These are phyloP conservation scores for Plasmodium chabaudi DNA, from an alignment of 169 alveolate species.

Conservation along the genomic window DNA sequence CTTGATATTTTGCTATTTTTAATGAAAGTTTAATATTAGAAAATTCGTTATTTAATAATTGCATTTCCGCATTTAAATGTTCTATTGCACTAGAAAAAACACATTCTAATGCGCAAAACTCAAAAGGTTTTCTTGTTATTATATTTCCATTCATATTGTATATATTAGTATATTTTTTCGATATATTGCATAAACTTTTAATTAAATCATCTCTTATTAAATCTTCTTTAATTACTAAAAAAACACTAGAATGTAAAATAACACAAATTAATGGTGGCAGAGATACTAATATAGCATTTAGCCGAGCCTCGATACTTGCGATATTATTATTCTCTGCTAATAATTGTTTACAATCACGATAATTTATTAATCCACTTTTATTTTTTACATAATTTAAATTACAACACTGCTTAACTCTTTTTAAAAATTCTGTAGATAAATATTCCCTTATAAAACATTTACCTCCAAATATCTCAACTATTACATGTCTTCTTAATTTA, in stretches of 20 bases:
- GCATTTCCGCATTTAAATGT: conserved; percentile 80
- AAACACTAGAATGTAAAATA: conserved; percentile 79
- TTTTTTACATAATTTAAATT: conserved; percentile 67
- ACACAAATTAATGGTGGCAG: conserved; percentile 83
- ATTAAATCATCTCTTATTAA: conserved; percentile 84
- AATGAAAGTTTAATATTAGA: conserved; percentile 73
- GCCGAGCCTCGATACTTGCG: conserved; percentile 87
- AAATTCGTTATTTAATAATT: conserved; percentile 57
- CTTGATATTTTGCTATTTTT: conserved; percentile 75
- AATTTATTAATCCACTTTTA: conserved; percentile 84
- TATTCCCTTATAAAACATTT: conserved; percentile 73
- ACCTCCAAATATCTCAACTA: conserved; percentile 71
- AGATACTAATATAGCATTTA: conserved; percentile 87
- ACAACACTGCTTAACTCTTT: conserved; percentile 72
- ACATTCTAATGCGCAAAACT: conserved; percentile 88
- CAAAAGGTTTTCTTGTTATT: conserved; percentile 84
- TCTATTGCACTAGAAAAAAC: conserved; percentile 85
- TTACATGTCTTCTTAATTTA: conserved; percentile 71
- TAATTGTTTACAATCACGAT: conserved; percentile 89
- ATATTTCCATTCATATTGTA: conserved; percentile 43
- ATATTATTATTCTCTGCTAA: conserved; percentile 87
- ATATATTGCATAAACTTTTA: conserved; percentile 79
- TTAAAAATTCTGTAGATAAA: conserved; percentile 68
- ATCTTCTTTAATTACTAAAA: conserved; percentile 83
- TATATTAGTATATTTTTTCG: conserved; percentile 77